Conservation (phyloP, 148 eudicot genomes). For the Dysphania ambrosioides region DNA sequence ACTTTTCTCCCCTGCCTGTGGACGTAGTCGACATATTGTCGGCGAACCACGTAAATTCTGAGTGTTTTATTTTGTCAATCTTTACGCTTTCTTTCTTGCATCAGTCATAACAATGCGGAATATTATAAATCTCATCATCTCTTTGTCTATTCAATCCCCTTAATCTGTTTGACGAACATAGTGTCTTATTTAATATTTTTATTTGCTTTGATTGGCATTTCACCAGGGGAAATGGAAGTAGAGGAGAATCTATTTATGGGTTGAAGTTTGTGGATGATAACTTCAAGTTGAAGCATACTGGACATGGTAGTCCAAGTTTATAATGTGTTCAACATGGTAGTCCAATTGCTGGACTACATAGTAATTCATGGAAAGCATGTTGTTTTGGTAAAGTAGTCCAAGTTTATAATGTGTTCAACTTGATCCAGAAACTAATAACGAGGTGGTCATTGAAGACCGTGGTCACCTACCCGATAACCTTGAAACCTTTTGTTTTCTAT, state of each 20-base stretch:
- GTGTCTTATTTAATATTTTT: neutral
- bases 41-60: no score
- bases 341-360: constrained; percentile 60
- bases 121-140: constrained; percentile 12
- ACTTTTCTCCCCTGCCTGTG: no score
- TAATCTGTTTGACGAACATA: constrained; percentile 21
- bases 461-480: constrained; percentile 47
- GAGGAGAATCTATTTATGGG: constrained; percentile 88
- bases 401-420: constrained; percentile 51
- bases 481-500: no score
- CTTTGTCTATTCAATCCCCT: neutral
- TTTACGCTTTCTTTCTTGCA: no score
- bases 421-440: constrained; percentile 44
- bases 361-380: constrained; percentile 78
- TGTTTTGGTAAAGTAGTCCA: constrained; percentile 67
- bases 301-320: no score
- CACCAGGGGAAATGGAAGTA: constrained; percentile 78
- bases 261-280: constrained; percentile 68
- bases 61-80: no score
- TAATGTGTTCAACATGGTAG: constrained; percentile 80
- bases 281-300: constrained; percentile 57
- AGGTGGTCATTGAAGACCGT: constrained; percentile 59
- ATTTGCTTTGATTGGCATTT: no score
- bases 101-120: no score
- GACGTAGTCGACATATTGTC: no score